These are phyloP conservation scores for Zanthoxylum bungeanum DNA, from an alignment of 345 rosid genomes.

Conservation along the genomic window DNA sequence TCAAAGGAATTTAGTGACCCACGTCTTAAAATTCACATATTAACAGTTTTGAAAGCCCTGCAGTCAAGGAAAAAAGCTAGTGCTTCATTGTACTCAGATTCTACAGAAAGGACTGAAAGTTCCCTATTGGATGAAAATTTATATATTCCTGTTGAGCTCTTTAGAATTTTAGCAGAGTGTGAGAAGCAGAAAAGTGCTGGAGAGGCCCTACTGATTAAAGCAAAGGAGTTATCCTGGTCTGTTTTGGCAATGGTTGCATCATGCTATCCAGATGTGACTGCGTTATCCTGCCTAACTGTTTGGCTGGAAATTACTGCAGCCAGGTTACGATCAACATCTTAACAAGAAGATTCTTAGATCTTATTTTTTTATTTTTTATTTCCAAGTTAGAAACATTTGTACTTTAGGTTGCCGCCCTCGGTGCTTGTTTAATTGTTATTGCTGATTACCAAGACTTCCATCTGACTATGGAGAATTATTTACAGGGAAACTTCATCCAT, in stretches of 20 bases:
- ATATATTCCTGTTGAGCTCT: slow-evolving; percentile 72
- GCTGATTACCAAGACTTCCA: slow-evolving; percentile 1
- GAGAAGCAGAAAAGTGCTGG: slow-evolving; percentile 89
- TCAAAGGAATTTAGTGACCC: slow-evolving; percentile 82
- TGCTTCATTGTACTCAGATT: slow-evolving; percentile 41
- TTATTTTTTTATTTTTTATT: slow-evolving; percentile 1
- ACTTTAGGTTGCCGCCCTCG: neutral
- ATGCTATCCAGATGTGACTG: slow-evolving; percentile 85
- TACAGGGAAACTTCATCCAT: slow-evolving; percentile 94
- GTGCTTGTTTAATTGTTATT: neutral
- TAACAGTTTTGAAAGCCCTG: slow-evolving; percentile 82
- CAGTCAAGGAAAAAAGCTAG: slow-evolving; percentile 65
- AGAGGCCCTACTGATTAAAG: slow-evolving; percentile 71
- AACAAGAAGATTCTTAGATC: slow-evolving; percentile 5
- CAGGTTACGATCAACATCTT: slow-evolving; percentile 45
- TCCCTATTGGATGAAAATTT: slow-evolving; percentile 50
- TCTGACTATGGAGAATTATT: slow-evolving; percentile 31
- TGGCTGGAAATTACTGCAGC: slow-evolving; percentile 99
- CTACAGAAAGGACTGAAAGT: slow-evolving; percentile 40
- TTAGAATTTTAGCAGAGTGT: slow-evolving; percentile 81
- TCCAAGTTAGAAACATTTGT: neutral
- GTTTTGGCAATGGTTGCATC: slow-evolving; percentile 94
- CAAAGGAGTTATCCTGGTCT: slow-evolving; percentile 95
- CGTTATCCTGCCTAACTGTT: slow-evolving; percentile 77
- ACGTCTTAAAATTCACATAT: slow-evolving; percentile 79